These are phyloP conservation scores for Salpingoeca rosetta DNA, from an alignment of 78 protist species.

Conservation along the genomic window DNA sequence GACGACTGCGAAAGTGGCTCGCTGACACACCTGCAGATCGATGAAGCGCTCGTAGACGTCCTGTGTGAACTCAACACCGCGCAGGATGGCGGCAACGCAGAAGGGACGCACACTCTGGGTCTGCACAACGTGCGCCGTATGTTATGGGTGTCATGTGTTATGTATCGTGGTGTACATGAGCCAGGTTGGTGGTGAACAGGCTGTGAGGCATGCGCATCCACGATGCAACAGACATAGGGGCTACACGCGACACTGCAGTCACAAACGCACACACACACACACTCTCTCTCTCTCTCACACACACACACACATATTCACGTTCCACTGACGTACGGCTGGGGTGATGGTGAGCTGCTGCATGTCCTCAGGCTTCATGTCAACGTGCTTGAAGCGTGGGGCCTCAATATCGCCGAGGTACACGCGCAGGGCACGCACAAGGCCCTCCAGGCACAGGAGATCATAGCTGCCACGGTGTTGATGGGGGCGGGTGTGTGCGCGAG, in stretches of 20 bases:
- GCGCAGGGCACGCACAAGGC: slow-evolving; percentile 76
- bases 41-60: slow-evolving; percentile 82
- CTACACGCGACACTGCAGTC: too few species aligned
- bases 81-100: slow-evolving; percentile 91
- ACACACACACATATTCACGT: too few species aligned
- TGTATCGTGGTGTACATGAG: not conserved
- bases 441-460: slow-evolving; percentile 95
- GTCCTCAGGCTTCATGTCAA: not conserved
- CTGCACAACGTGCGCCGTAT: not conserved
- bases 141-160: too few species aligned
- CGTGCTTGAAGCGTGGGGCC: slow-evolving; percentile 31
- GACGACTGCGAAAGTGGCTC: too few species aligned
- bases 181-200: not conserved
- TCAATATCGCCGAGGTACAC: slow-evolving; percentile 45
- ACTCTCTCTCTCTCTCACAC: too few species aligned
- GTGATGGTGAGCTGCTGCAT: not conserved
- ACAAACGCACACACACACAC: too few species aligned
- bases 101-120: slow-evolving; percentile 72
- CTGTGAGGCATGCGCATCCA: not conserved
- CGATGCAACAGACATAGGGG: too few species aligned
- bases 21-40: too few species aligned
- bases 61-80: slow-evolving; percentile 68
- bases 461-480: slow-evolving; percentile 40
- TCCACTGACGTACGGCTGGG: not conserved
- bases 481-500: not conserved